phyloP scores from a whole-genome alignment of 345 rosid genomes.

The Camelina hispida region DNA sequence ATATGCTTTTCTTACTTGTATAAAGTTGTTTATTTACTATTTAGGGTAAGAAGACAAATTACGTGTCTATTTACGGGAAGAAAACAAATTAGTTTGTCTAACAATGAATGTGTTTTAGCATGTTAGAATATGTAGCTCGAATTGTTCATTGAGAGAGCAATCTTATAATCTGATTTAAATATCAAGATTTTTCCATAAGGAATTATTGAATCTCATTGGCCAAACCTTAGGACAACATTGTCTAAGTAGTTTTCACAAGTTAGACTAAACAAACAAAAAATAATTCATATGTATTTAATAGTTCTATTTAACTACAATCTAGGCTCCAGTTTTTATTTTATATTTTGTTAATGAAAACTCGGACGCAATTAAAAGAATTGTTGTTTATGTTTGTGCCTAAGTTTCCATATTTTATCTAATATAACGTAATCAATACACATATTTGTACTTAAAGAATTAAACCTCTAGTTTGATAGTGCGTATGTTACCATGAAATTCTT shows the following conservation, averaged over 20 bases:
- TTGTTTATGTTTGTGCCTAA: neutral
- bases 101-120: constrained; percentile 29
- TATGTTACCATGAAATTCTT: neutral
- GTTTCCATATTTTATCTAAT: neutral
- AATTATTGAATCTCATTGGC: constrained; percentile 11
- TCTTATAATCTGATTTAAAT: constrained; percentile 8
- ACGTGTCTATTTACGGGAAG: constrained; percentile 30
- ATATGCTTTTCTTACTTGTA: constrained; percentile 27
- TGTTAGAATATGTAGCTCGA: constrained; percentile 32
- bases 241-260: too few species aligned
- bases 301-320: too few species aligned
- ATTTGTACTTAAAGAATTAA: neutral
- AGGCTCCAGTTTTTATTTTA: too few species aligned
- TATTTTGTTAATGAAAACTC: too few species aligned
- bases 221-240: neutral
- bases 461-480: neutral
- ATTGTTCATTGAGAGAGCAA: constrained; percentile 8
- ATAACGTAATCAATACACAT: too few species aligned
- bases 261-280: too few species aligned
- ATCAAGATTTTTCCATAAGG: neutral
- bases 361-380: too few species aligned
- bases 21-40: constrained; percentile 33
- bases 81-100: constrained; percentile 30
- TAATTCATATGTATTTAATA: neutral
- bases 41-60: constrained; percentile 31